phyloP scores from a whole-genome alignment of 2,329 filamentous ascomycete genomes.

The Cryphonectria carpinicola region DNA sequence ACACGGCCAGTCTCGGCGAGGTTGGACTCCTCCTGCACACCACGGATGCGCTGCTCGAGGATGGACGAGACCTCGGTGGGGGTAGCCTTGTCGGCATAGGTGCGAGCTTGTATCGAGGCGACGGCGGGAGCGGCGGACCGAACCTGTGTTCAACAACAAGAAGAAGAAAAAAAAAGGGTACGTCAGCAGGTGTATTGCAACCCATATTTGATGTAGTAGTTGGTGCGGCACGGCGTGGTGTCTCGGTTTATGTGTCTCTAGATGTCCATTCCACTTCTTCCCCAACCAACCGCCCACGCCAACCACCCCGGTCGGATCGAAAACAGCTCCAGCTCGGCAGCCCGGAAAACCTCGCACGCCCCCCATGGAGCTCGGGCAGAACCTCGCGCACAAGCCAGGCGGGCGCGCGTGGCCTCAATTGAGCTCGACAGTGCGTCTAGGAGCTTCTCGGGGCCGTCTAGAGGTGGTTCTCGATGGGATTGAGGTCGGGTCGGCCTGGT shows the following conservation, averaged over 20 bases:
- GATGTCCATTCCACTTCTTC: conserved; percentile 20
- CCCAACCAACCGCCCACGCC: conserved; percentile 15
- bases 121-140: conserved; percentile 84
- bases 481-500: conserved; percentile 44
- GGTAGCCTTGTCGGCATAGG: conserved; percentile 94
- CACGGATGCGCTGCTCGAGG: conserved; percentile 98
- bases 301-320: conserved; percentile 22
- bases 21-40: conserved; percentile 94
- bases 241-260: conserved; percentile 28
- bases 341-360: conserved; percentile 31
- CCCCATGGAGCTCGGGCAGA: conserved; percentile 43
- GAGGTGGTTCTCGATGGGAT: conserved; percentile 51
- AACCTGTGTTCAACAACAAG: conserved; percentile 57
- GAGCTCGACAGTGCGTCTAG: conserved; percentile 38
- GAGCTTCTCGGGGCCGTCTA: conserved; percentile 43
- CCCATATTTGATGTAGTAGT: conserved; percentile 26
- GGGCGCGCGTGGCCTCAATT: conserved; percentile 40
- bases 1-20: conserved; percentile 99
- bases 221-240: conserved; percentile 7
- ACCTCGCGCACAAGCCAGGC: conserved; percentile 38
- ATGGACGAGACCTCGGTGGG: conserved; percentile 99
- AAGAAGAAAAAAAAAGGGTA: background rate
- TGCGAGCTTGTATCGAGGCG: conserved; percentile 73
- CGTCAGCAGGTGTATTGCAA: conserved; percentile 36
- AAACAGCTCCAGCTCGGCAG: conserved; percentile 37